Base-by-base conservation (phyloP, 371 early-diverging fungal genomes). In the Zychaea mexicana region DNA sequence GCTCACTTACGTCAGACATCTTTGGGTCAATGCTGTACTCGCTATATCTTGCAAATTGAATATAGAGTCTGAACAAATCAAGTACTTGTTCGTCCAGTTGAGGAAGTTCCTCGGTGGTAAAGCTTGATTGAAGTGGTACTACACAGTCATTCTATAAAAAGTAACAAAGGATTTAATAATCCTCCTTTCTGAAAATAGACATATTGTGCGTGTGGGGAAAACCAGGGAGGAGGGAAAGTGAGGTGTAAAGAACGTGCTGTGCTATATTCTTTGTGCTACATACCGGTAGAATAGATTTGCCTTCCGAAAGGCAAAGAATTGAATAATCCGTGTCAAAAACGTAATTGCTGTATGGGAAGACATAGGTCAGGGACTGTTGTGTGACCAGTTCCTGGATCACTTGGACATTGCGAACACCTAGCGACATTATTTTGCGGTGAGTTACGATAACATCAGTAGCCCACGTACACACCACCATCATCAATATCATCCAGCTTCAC, bases 271-370 rank as follows among this genome's bases (percentile, higher is more conserved):
- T n/a, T n/a, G n/a, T n/a, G n/a, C n/a, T n/a, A n/a, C n/a, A n/a
- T 77, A 87, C 89, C 28, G 85, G 85, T 7, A 89, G 66, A 65
- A 89, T 71, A 2, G 88, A 84, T 60, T 82, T 87, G 8, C 80
- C 79, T 22, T 69, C 58, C 28, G 89, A 89, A 2, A 89, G 38
- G 0, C 71, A 67, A 33, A 89, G 59, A 3, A 86, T 52, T 24
- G 78, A 77, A 46, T 87, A 68, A 60, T 89, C 86, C 0, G 85
- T 87, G 52, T 84, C 82, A 63, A 87, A 81, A n/a, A 86, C 81
- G 54, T 83, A 83, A 52, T 82, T 79, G 55, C 78, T 80, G 66
- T 74, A 89, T 9, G 89, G 89, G 61, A 86, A 89, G 3, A 74
- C 77, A 36, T 89, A 89, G 21, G 62, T 71, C 19, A 89, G 74